Conservation (phyloP, 1,139 yeast genomes). For the Trichomonascaceae sp. region DNA sequence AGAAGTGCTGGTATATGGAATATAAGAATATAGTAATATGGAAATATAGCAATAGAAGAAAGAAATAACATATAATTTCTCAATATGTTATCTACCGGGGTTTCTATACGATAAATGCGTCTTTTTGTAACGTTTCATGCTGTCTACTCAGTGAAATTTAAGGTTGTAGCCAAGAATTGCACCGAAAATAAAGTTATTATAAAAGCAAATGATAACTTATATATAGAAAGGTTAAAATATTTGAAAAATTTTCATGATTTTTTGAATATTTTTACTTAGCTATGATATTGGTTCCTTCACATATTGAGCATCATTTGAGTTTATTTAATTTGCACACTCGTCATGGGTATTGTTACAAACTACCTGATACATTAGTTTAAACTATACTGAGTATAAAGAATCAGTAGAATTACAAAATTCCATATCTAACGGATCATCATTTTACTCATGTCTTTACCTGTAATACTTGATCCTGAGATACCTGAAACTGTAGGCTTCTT, state of each 20-base stretch:
- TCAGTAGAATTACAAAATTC: not conserved
- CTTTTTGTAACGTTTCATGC: no score
- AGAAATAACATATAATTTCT: no score
- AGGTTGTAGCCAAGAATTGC: no score
- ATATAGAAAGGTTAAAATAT: not conserved
- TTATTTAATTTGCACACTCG: not conserved
- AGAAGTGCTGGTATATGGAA: no score
- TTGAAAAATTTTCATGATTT: not conserved
- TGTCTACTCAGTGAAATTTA: no score
- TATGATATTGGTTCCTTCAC: not conserved
- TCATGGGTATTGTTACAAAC: not conserved
- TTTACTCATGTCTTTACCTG: conserved; percentile 36
- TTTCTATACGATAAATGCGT: no score
- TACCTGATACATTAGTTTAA: not conserved
- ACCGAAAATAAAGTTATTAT: not conserved
- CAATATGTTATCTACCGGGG: no score
- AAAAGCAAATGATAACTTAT: not conserved
- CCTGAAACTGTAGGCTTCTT: conserved; percentile 31
- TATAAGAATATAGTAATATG: no score
- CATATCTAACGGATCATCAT: conserved; percentile 40
- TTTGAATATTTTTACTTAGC: not conserved
- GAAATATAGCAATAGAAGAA: no score
- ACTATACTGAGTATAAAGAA: not conserved
- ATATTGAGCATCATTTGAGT: not conserved
- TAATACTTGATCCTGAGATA: conserved; percentile 24